Percentiles rank a stretch among this genome's conserved stretches.
phyloP scores from a whole-genome alignment of 2,329 filamentous ascomycete species.

The Trichophyton schoenleinii region DNA sequence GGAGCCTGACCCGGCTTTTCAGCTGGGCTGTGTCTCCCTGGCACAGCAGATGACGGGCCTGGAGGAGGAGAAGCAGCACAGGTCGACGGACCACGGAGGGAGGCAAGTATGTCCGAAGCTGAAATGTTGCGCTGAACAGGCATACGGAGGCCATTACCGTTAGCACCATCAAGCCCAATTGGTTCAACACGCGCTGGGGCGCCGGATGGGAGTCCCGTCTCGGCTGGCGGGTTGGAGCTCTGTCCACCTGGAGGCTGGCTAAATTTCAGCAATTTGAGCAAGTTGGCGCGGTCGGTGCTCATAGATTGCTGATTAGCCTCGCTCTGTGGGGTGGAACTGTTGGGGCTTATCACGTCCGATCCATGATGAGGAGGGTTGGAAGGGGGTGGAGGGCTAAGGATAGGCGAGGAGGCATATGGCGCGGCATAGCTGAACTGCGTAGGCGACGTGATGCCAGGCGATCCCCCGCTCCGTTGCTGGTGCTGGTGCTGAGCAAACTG shows the following conservation, averaged over 20 bases:
- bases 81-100: conserved; percentile 38
- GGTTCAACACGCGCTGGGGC: conserved; percentile 21
- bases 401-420: conserved; percentile 46
- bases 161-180: conserved; percentile 12
- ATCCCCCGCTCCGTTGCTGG: conserved; percentile 22
- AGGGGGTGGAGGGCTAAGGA: conserved; percentile 43
- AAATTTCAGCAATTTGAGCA: conserved; percentile 55
- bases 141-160: conserved; percentile 13
- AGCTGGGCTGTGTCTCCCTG: conserved; percentile 15
- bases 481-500: conserved; percentile 18
- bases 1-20: conserved; percentile 10
- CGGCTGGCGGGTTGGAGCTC: conserved; percentile 13
- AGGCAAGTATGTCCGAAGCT: conserved; percentile 46
- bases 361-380: conserved; percentile 45
- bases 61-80: conserved; percentile 21
- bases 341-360: conserved; percentile 48
- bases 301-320: conserved; percentile 31
- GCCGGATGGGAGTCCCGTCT: conserved; percentile 1
- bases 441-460: conserved; percentile 23
- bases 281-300: conserved; percentile 41
- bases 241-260: conserved; percentile 34
- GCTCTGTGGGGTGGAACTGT: conserved; percentile 33
- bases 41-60: conserved; percentile 15
- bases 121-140: conserved; percentile 33
- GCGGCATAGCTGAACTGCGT: conserved; percentile 36